A percentile compares a stretch with the other conserved stretches of the same genome.
Evolutionary conservation across 768 basidiomycete species (phyloP).

Genomic region (Boletellus ananas): DNA sequence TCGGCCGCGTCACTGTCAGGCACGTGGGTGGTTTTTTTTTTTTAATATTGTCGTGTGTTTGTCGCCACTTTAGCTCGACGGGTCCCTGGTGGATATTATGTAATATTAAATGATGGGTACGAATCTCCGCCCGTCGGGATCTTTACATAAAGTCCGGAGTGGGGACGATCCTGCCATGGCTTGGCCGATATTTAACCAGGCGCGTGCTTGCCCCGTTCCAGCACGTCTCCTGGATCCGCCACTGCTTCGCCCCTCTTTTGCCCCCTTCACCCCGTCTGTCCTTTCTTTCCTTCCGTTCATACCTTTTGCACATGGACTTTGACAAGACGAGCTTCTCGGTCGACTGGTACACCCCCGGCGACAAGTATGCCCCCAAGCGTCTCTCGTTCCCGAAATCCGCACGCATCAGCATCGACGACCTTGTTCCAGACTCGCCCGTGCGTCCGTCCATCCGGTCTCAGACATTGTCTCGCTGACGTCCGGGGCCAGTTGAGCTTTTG

Average conservation of each 20-base stretch:
- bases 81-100: too few relatives aligned
- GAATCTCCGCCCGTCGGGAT: too few relatives aligned
- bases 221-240: background rate
- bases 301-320: slow-evolving; percentile 29
- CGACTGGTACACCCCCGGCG: slow-evolving; percentile 31
- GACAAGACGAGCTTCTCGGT: slow-evolving; percentile 30
- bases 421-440: slow-evolving; percentile 28
- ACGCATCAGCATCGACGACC: slow-evolving; percentile 30
- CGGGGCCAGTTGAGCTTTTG: slow-evolving; percentile 18
- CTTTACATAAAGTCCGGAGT: too few relatives aligned
- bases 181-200: too few relatives aligned
- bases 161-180: too few relatives aligned
- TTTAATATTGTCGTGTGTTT: too few relatives aligned
- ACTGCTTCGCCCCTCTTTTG: background rate
- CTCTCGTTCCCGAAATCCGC: slow-evolving; percentile 34
- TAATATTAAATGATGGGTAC: too few relatives aligned
- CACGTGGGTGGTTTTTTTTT: too few relatives aligned
- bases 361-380: slow-evolving; percentile 22
- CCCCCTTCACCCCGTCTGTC: slow-evolving; percentile 3
- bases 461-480: slow-evolving; percentile 4
- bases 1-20: too few relatives aligned
- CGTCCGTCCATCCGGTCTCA: background rate
- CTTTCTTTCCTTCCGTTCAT: slow-evolving; percentile 2
- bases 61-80: too few relatives aligned
- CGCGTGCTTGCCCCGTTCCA: too few relatives aligned